phyloP scores from a whole-genome alignment of 2,329 filamentous ascomycete genomes.

The Cladophialophora bantiana region DNA sequence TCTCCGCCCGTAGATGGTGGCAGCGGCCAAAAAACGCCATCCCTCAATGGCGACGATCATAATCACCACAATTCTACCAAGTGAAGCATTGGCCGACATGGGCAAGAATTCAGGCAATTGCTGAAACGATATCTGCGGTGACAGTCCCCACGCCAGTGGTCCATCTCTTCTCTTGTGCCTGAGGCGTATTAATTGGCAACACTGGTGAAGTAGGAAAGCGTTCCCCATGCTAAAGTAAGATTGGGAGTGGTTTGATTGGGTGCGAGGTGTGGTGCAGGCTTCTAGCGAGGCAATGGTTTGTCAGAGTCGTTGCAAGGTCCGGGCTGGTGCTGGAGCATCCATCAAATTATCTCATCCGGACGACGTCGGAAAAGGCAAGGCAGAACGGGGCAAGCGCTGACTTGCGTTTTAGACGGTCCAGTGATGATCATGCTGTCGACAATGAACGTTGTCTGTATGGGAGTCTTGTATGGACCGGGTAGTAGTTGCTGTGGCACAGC shows the following conservation, averaged over 20 bases:
- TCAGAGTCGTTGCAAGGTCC: conserved; percentile 19
- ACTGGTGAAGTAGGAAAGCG: conserved; percentile 14
- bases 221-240: conserved; percentile 24
- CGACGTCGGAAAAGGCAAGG: conserved; percentile 20
- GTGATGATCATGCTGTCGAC: conserved; percentile 10
- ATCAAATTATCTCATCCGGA: conserved; percentile 23
- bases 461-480: neutral
- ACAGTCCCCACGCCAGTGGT: conserved; percentile 4
- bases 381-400: conserved; percentile 30
- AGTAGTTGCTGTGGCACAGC: neutral
- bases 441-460: neutral
- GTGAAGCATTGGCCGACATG: conserved; percentile 2
- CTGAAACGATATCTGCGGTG: conserved; percentile 33
- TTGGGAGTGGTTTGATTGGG: conserved; percentile 24
- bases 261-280: conserved; percentile 1
- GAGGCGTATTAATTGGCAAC: conserved; percentile 19
- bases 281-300: conserved; percentile 24
- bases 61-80: neutral
- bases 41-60: neutral
- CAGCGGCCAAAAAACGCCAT: neutral
- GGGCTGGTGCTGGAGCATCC: neutral
- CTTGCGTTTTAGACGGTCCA: conserved; percentile 6
- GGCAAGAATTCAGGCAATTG: conserved; percentile 10
- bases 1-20: neutral
- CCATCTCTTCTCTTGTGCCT: conserved; percentile 12